Base-by-base conservation (phyloP, 176 grass and related monocot genomes). In the Musa itinerans region DNA sequence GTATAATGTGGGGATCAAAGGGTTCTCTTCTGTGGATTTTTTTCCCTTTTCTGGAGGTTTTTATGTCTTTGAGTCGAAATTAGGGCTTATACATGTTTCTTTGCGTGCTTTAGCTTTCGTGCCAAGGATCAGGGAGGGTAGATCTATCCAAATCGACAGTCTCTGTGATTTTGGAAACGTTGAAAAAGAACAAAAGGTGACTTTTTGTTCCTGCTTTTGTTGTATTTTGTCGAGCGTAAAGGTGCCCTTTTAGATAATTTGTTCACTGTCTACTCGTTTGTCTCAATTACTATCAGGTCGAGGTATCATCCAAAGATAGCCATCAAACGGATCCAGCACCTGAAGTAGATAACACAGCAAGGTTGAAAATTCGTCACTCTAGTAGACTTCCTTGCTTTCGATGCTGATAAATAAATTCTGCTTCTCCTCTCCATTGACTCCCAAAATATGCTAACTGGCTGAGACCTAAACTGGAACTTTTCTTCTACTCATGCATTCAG, bases 81-180 rank as follows among this genome's bases (percentile, higher is more conserved):
- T 62, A 50, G 6, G 34, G 21, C 26, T 75, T 81, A 51, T 74
- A 63, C 63, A 9, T 78, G 56, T 73, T 50, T 9, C 12, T 9
- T 56, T 19, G 2, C 54, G 1, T 80, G 69, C 15, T 71, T 81
- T 80, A 99, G 91, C 96, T 10, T 95, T 99, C 61, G 77, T 80
- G 68, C 83, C 79, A 2, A 94, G 73, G 75, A 91, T 99, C 63
- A 95, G 78, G 82, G 86, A 87, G 74, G 76, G 86, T 17, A 88
- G 96, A 53, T 83, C 50, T n/a, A 27, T 79, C 71, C 85, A 95
- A 77, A 87, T 89, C 20, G 83, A 82, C 9, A 76, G 58, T 17
- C 50, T 95, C 62, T 95, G 86, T 53, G 85, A 95, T 12, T 86
- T 99, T 74, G 79, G 77, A 27, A 73, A 86, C 2, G 81, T 86